These are phyloP conservation scores for Erodium moschatum DNA, from an alignment of 441 rosid genomes.

Conservation along the genomic window DNA sequence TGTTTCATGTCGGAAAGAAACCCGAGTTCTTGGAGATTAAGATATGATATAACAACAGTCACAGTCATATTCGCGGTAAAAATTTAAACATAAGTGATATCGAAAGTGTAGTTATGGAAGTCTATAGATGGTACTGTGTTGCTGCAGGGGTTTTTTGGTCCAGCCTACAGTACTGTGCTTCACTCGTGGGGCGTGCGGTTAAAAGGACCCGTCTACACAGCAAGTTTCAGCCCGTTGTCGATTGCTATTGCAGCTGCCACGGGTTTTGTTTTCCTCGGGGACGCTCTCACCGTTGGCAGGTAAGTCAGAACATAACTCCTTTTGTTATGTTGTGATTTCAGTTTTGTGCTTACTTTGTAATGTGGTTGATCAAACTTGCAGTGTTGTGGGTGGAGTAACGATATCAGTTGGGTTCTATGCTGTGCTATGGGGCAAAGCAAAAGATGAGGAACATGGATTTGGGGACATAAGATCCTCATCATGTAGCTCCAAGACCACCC, in stretches of 20 bases:
- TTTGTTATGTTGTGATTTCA: neutral
- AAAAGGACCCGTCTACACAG: conserved; percentile 59
- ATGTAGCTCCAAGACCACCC: neutral
- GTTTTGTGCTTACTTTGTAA: neutral
- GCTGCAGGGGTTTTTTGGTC: conserved; percentile 49
- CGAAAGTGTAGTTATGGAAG: too few relatives aligned
- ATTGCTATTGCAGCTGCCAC: conserved; percentile 39
- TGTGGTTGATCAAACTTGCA: conserved; percentile 2
- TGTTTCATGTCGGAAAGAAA: neutral
- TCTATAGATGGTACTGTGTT: neutral
- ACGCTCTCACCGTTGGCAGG: conserved; percentile 49
- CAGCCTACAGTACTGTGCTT: conserved; percentile 38
- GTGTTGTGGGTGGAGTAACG: neutral
- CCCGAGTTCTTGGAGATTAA: neutral
- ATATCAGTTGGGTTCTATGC: neutral
- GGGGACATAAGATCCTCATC: neutral
- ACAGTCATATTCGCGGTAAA: conserved; percentile 25
- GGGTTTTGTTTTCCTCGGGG: conserved; percentile 57
- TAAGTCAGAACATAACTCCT: conserved; percentile 24
- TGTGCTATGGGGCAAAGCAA: neutral
- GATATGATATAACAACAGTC: neutral
- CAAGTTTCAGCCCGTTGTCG: conserved; percentile 60
- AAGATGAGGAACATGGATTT: neutral
- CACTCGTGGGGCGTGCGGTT: conserved; percentile 53
- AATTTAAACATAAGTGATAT: conserved; percentile 10